Percentiles rank a stretch among this genome's conserved stretches.
Conservation (phyloP, 805 yeast genomes). For the Ogataea methanolica region DNA sequence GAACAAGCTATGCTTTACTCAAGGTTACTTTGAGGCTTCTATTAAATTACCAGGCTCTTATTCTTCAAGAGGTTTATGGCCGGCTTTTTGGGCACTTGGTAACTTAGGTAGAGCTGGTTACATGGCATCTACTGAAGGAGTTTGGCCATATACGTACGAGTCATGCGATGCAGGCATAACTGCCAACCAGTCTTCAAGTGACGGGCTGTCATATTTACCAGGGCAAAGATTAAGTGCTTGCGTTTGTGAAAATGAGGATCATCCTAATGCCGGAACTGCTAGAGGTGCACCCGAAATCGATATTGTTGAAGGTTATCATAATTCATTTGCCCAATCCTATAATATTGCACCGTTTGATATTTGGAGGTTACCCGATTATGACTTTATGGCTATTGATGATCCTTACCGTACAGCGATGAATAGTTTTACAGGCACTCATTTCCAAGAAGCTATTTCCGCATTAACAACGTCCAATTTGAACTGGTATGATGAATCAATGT, state of each 20-base stretch:
- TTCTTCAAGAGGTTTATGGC: slow-evolving; percentile 74
- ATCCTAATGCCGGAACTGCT: slow-evolving; percentile 75
- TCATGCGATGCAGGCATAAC: slow-evolving; percentile 84
- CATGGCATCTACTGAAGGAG: slow-evolving; percentile 73
- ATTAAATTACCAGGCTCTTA: slow-evolving; percentile 73
- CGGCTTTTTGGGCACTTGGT: slow-evolving; percentile 86
- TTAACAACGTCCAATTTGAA: slow-evolving; percentile 32
- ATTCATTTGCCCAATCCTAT: slow-evolving; percentile 31
- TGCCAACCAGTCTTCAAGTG: slow-evolving; percentile 76
- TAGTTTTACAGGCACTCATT: slow-evolving; percentile 34
- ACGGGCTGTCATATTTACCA: slow-evolving; percentile 72
- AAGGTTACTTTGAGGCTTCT: slow-evolving; percentile 66
- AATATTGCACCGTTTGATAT: slow-evolving; percentile 42
- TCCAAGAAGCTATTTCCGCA: slow-evolving; percentile 37
- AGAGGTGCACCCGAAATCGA: slow-evolving; percentile 92
- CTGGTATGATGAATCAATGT: slow-evolving; percentile 30
- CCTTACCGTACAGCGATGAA: slow-evolving; percentile 32
- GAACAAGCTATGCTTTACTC: slow-evolving; percentile 79
- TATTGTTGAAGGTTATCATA: slow-evolving; percentile 58
- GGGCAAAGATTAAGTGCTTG: slow-evolving; percentile 74
- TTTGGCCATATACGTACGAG: slow-evolving; percentile 83
- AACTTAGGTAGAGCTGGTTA: slow-evolving; percentile 83
- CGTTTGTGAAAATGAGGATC: slow-evolving; percentile 70
- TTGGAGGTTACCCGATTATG: slow-evolving; percentile 39
- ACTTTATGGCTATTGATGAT: slow-evolving; percentile 29